Evolutionary conservation across 2,329 filamentous ascomycete species (phyloP), one percentile per base, ranked within the genome.

Genomic region (Diaporthe aspalathi): DNA sequence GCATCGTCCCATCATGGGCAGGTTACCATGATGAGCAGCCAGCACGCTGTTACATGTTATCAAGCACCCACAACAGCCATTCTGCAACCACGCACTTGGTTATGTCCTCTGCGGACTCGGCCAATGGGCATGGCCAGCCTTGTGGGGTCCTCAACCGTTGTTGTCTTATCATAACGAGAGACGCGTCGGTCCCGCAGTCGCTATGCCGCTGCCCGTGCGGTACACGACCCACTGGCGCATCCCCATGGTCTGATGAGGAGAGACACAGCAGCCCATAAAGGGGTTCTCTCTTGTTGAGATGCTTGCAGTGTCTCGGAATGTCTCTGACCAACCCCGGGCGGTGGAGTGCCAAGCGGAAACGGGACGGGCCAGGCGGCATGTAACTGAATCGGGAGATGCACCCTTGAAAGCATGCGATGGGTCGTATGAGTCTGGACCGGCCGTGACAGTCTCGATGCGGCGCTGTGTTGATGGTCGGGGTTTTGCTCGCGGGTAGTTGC

Each of bases 341-440:
- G 45, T 65, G 60, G 60, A 65, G 20, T 50, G 60, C 45, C 45
- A 47, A 49, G 43, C 20, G 60, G 60, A 50, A 50, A 38, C 60
- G 60, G 60, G 60, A 50, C 60, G 45, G 60, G 29, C 60, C 60
- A 65, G 60, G 29, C 60, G 60, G 60, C 60, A 65, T 65, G 60
- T 65, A 65, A 65, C 60, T 50, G 60, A 65, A 65, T 65, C 45
- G 60, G 9, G 43, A 65, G 60, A 50, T 65, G 60, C 45, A 65
- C 45, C 60, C 60, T 35, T 38, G 50, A 65, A 54, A 65, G 45
- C 60, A 65, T 65, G 60, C 45, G 60, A 65, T 45, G 7, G 60
- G 43, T 65, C 60, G 60, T 65, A 38, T 50, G 60, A 65, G 60
- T 38, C 45, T 50, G 43, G 60, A 65, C 45, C 45, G 29, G 45